Evolutionary conservation across 2,329 filamentous ascomycete genomes (phyloP).

Genomic region (Fusarium brevicatenulatum): DNA sequence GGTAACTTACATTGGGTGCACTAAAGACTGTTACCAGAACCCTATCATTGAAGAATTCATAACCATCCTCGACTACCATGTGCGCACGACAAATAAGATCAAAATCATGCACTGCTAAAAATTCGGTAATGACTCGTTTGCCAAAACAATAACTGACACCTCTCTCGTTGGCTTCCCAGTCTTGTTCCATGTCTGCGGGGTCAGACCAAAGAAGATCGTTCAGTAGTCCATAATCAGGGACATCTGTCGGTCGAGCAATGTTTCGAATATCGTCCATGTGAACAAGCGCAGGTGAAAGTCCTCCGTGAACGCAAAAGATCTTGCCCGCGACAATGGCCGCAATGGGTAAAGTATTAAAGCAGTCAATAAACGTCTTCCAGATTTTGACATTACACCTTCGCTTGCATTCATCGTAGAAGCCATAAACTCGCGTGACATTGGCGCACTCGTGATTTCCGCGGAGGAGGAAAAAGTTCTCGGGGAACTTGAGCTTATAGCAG

Average conservation of each 20-base stretch:
- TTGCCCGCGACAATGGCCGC: slow-evolving; percentile 99
- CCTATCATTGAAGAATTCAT: slow-evolving; percentile 97
- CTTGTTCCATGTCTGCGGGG: slow-evolving; percentile 95
- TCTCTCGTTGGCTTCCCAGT: slow-evolving; percentile 97
- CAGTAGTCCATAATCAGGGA: slow-evolving; percentile 93
- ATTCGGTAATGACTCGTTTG: slow-evolving; percentile 97
- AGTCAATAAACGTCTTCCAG: slow-evolving; percentile 99
- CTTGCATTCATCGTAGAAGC: slow-evolving; percentile 99
- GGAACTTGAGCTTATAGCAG: slow-evolving; percentile 99
- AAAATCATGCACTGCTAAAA: slow-evolving; percentile 93
- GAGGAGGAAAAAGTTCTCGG: slow-evolving; percentile 99
- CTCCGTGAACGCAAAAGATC: slow-evolving; percentile 99
- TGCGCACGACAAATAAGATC: slow-evolving; percentile 96
- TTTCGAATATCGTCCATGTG: slow-evolving; percentile 99
- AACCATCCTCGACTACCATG: slow-evolving; percentile 99
- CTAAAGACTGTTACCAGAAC: slow-evolving; percentile 97
- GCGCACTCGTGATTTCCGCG: slow-evolving; percentile 99
- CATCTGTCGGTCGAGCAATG: slow-evolving; percentile 94
- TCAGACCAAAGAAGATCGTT: slow-evolving; percentile 98
- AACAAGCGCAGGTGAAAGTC: slow-evolving; percentile 87
- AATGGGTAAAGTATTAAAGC: slow-evolving; percentile 99
- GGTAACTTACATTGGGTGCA: slow-evolving; percentile 86
- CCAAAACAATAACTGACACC: slow-evolving; percentile 99
- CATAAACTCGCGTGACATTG: slow-evolving; percentile 98
- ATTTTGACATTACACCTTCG: slow-evolving; percentile 99